These are phyloP conservation scores for Didymella glomerata DNA, from an alignment of 2,329 filamentous ascomycete species.

Conservation along the genomic window DNA sequence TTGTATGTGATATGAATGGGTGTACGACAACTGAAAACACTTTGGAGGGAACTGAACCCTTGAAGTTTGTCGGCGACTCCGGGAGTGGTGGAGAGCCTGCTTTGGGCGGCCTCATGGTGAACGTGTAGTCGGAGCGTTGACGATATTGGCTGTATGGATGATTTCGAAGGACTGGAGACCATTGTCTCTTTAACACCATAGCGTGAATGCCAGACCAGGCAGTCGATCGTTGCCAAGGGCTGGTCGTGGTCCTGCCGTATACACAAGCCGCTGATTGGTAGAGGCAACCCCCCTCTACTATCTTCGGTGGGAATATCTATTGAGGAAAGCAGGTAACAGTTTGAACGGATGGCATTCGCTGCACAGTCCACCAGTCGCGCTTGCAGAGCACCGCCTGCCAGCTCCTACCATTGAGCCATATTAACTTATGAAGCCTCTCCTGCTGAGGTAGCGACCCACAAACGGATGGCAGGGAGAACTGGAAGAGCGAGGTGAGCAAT, in stretches of 20 bases:
- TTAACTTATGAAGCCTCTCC: not conserved
- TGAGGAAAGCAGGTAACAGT: not conserved
- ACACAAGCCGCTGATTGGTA: not conserved
- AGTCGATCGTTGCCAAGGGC: conserved; percentile 8
- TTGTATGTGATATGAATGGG: conserved; percentile 17
- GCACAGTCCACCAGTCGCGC: not conserved
- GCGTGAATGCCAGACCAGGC: not conserved
- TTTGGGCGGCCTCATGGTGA: not conserved
- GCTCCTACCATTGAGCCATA: not conserved
- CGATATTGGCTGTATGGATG: not conserved
- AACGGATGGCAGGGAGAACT: not conserved
- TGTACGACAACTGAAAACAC: conserved; percentile 21
- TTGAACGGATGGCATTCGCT: not conserved
- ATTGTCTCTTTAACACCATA: not conserved
- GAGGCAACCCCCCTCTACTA: not conserved
- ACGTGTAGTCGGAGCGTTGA: too few species aligned
- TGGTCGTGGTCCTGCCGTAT: not conserved
- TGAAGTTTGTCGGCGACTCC: not conserved
- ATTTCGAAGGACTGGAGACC: too few species aligned
- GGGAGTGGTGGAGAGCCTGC: not conserved
- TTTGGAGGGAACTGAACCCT: not conserved
- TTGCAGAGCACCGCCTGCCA: not conserved
- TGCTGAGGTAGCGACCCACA: not conserved
- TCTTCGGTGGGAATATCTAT: not conserved
- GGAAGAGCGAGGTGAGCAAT: not conserved